Evolutionary conservation across 176 grass and related monocot species (phyloP), one percentile per base, ranked within the genome.

Genomic region (Musa itinerans): DNA sequence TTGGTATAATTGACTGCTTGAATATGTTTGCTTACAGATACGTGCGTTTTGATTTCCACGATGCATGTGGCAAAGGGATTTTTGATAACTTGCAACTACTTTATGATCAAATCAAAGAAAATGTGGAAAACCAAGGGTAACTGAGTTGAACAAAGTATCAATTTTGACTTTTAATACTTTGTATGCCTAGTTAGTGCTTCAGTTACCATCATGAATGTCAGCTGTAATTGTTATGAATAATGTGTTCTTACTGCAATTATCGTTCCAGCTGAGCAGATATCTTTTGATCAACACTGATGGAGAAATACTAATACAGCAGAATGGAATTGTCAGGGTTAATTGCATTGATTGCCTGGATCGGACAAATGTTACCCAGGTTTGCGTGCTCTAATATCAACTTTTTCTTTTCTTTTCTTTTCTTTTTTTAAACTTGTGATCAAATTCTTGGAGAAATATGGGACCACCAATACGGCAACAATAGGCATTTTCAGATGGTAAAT

Each of bases 281-380:
- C 89, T 99, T 89, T 82, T 99, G 84, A 83, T 99, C 52, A 87
- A 91, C 63, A 72, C 84, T 69, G 85, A 99, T 89, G 88, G 86
- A 74, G 86, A 89, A 63, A 85, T 94, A 83, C 75, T 99, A 48
- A 64, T 86, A 78, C 90, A 99, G 69, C 95, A 99, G 82, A 91
- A 63, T 56, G 95, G 90, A 53, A 69, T 94, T 27, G 23, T 89
- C 79, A 89, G 95, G 73, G 85, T 86, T 75, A 99, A 99, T 85
- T 99, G 95, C 80, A 94, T 98, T 70, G 95, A 98, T 82, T 98
- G 95, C 70, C 82, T 98, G 76, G 95, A 98, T 84, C 82, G 95
- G 52, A 98, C 95, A 82, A 98, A 98, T 80, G 95, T 98, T 52
- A 91, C 95, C 70, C 95, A 99, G 90, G 95, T 99, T 66, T 83